Base-by-base conservation (phyloP, 805 yeast species). In the Metschnikowia koreensis region DNA sequence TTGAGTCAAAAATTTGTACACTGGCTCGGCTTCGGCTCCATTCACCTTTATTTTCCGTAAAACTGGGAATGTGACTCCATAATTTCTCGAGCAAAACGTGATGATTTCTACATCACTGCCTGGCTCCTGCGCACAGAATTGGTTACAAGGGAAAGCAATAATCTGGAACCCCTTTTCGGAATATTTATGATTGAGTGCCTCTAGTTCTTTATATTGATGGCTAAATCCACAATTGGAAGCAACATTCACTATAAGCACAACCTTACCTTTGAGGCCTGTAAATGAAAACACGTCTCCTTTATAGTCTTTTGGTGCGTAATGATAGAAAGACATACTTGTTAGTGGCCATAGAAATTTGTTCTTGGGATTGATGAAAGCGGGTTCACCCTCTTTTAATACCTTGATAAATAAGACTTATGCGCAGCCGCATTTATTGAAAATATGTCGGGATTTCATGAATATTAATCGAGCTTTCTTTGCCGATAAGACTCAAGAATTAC, bases 61-160 rank as follows among this genome's bases (percentile, higher is more conserved):
- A 28, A 93, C 79, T 36, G 97, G 97, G 85, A 93, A 93, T 15
- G 86, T 75, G 39, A 92, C 97, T 51, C 97, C 97, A 67, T 83
- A 93, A 74, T 89, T 90, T 60, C 82, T 63, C 41, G 80, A 70
- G 70, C 97, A 90, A 73, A 86, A 87, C 43, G 76, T 67, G 27
- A 81, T 83, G 58, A 89, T 88, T 61, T 87, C 90, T 51, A 82
- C 73, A 37, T 65, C 58, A 29, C 53, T 48, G 4, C 74, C 74
- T 28, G 76, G 76, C 56, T 72, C 76, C 57, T 73, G 76, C 47
- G 61, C 57, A 29, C 69, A 68, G 50, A 72, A 72, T 59, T 72
- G 77, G 62, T 73, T 71, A 55, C 75, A 70, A 44, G 77, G 77
- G 64, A 73, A 73, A 22, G 75, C 76, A 41, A 73, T 53, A 29